Evolutionary conservation across 2,329 filamentous ascomycete species (phyloP).

Genomic region (Teratosphaeria viscida): DNA sequence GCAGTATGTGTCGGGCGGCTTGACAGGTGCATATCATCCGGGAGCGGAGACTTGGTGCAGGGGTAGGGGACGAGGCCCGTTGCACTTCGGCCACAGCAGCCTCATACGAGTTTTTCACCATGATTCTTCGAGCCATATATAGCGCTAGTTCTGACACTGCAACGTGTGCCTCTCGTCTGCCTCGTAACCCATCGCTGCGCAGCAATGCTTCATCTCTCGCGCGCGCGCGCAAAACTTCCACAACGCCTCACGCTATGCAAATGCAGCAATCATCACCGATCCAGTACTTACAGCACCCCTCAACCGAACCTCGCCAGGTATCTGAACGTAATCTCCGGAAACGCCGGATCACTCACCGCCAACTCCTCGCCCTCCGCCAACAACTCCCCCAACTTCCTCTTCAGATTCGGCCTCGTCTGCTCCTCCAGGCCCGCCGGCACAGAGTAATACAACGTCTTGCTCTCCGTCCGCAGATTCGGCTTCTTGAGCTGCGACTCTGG

Average conservation of each 20-base stretch:
- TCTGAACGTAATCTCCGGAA: conserved; percentile 56
- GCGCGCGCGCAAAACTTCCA: background rate
- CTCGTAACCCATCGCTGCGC: too few species aligned
- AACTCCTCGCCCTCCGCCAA: conserved; percentile 77
- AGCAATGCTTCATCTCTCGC: too few species aligned
- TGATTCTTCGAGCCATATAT: too few species aligned
- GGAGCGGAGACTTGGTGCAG: too few species aligned
- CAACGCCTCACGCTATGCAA: background rate
- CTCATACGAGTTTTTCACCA: too few species aligned
- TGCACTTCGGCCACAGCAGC: too few species aligned
- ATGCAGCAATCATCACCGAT: background rate
- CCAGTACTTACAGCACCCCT: background rate
- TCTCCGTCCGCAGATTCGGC: conserved; percentile 70
- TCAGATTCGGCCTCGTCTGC: conserved; percentile 72
- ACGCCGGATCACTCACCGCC: conserved; percentile 85
- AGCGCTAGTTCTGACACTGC: too few species aligned
- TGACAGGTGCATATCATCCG: too few species aligned
- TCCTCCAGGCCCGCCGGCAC: conserved; percentile 71
- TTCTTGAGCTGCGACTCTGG: conserved; percentile 91
- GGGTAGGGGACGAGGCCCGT: too few species aligned
- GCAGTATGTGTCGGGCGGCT: too few species aligned
- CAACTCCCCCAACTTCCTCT: conserved; percentile 65
- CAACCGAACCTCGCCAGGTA: conserved; percentile 37
- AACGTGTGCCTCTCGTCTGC: too few species aligned
- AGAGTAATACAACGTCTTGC: conserved; percentile 84